These are phyloP conservation scores for Mucor saturninus DNA, from an alignment of 371 early-diverging fungal genomes.

Conservation along the genomic window DNA sequence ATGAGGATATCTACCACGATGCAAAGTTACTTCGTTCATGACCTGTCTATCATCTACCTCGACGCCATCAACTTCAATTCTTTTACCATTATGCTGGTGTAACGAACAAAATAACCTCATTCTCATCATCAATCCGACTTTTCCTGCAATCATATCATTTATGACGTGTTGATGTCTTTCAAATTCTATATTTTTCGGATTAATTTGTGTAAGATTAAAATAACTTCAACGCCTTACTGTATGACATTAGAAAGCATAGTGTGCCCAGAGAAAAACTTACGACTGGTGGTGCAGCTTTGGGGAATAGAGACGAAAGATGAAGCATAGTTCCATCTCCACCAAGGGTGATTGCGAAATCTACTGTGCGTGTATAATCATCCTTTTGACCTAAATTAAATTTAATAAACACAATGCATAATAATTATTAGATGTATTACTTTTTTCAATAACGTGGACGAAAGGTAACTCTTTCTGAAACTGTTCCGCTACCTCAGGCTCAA, in stretches of 20 bases:
- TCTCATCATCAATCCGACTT: constrained; percentile 68
- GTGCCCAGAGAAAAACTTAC: constrained; percentile 93
- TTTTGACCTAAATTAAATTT: constrained; percentile 21
- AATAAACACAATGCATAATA: neutral
- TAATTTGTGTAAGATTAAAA: neutral
- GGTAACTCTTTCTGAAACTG: constrained; percentile 58
- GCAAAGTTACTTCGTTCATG: constrained; percentile 90
- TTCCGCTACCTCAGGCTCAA: constrained; percentile 68
- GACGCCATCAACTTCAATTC: constrained; percentile 48
- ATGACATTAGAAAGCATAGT: constrained; percentile 89
- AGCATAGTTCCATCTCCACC: constrained; percentile 98
- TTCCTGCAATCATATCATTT: constrained; percentile 62
- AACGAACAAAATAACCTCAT: constrained; percentile 79
- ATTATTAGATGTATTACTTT: constrained; percentile 37
- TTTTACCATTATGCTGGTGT: constrained; percentile 57
- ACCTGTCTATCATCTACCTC: constrained; percentile 63
- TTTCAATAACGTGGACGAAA: constrained; percentile 61
- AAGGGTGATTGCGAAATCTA: constrained; percentile 90
- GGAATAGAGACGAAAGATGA: constrained; percentile 86
- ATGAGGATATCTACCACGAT: constrained; percentile 87
- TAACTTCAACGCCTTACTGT: constrained; percentile 45
- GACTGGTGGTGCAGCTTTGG: constrained; percentile 83
- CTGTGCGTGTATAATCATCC: constrained; percentile 59
- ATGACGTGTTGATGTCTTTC: constrained; percentile 64
- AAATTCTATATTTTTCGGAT: constrained; percentile 51